Evolutionary conservation across 192 early-diverging fungal genomes (phyloP).

Genomic region (Coemansia sp.): DNA sequence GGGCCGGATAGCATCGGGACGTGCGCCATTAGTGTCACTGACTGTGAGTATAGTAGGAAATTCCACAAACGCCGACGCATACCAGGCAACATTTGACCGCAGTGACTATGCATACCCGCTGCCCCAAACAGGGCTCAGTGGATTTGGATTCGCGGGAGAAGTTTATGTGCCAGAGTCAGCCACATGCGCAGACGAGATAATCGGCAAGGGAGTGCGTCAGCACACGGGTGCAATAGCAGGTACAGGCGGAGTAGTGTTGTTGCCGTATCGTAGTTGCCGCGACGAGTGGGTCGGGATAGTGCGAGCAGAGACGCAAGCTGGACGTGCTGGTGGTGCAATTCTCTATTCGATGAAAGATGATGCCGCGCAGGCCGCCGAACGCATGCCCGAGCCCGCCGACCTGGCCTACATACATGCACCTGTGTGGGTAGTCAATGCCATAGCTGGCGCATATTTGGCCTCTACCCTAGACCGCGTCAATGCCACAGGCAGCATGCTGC

Average conservation of each 20-base stretch:
- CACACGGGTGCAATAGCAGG: neutral
- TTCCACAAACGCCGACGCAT: conserved; percentile 4
- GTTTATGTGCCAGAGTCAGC: conserved; percentile 32
- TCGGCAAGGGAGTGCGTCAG: neutral
- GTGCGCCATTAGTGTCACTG: conserved; percentile 40
- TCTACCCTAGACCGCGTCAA: conserved; percentile 11
- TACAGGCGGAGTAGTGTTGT: conserved; percentile 38
- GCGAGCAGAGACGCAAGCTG: conserved; percentile 17
- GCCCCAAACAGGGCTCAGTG: conserved; percentile 31
- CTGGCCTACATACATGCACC: conserved; percentile 21
- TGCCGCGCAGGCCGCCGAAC: conserved; percentile 46
- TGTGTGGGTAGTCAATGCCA: conserved; percentile 48
- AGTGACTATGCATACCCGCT: conserved; percentile 49
- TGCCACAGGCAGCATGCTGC: neutral
- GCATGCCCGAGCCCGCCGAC: conserved; percentile 9
- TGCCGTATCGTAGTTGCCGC: conserved; percentile 40
- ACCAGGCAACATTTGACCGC: conserved; percentile 48
- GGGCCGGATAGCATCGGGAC: neutral
- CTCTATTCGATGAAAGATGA: conserved; percentile 50
- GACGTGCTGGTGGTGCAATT: conserved; percentile 30
- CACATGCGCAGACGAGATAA: conserved; percentile 35
- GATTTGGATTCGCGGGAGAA: conserved; percentile 43
- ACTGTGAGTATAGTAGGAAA: conserved; percentile 39
- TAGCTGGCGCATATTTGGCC: conserved; percentile 34
- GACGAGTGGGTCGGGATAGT: conserved; percentile 37